Base-by-base conservation (phyloP, 2,329 filamentous ascomycete genomes). In the Calonectria pseudoturangicola region DNA sequence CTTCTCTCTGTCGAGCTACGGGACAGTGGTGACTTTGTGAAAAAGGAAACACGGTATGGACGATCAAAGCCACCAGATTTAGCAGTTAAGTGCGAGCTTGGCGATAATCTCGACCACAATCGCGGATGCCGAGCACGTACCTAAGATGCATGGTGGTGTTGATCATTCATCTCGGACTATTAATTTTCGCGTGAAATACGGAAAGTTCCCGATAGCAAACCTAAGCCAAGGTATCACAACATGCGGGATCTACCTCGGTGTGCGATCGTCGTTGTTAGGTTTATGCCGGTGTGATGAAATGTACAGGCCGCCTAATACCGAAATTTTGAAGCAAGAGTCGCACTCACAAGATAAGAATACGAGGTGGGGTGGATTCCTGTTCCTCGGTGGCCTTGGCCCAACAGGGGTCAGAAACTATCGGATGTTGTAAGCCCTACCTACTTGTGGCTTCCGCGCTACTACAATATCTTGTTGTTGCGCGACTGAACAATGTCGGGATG, bases 271-370 rank as follows among this genome's bases (percentile, higher is more conserved):
- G 10, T n/a, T 13, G 12, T n/a, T 41, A 27, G 54, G 9, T 9
- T 27, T 41, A 10, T 27, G 12, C n/a, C 21, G n/a, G n/a, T 27
- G 33, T 3, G 21, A 39, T 27, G 21, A 25, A 48, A 13, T 25
- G 33, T 10, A 36, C 21, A 41, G 21, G n/a, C 21, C 33, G 27
- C 27, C 41, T 39, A 47, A 63, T 33, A 9, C 28, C 18, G 39
- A 33, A 9, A 63, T n/a, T 18, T 18, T 30, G 10, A n/a, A 45
- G 25, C 41, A 25, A 63, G 36, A 43, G 18, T 5, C 16, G 7
- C 16, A 30, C 41, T 39, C 33, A 60, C 28, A 9, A 25, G 33
- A 41, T 25, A 36, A 60, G 50, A 60, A 60, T 60, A 60, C 54
- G 54, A 60, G 54, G 28, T 15, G 18, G n/a, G 25, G 28, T 15